Evolutionary conservation across 2,329 filamentous ascomycete genomes (phyloP).

Genomic region (Alternaria alternata): DNA sequence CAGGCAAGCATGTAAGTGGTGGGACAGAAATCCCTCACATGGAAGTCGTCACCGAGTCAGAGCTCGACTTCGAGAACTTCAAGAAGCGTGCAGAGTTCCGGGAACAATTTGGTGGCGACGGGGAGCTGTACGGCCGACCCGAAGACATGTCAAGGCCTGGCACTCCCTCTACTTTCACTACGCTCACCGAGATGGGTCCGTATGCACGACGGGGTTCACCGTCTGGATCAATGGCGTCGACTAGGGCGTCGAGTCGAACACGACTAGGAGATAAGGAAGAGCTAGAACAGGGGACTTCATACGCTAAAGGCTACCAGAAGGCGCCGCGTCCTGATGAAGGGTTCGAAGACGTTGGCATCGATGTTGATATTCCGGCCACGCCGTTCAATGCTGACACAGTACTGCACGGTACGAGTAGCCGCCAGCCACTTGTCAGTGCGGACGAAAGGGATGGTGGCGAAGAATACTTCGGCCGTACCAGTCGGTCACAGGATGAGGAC

Average conservation of each 20-base stretch:
- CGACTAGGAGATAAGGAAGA: slow-evolving; percentile 27
- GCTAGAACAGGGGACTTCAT: slow-evolving; percentile 34
- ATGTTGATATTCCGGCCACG: slow-evolving; percentile 31
- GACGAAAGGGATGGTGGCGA: slow-evolving; percentile 12
- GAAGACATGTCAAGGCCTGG: slow-evolving; percentile 60
- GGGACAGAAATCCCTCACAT: slow-evolving; percentile 64
- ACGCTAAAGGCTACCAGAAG: slow-evolving; percentile 37
- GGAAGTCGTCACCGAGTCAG: slow-evolving; percentile 84
- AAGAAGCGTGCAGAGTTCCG: slow-evolving; percentile 89
- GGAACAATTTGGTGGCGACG: slow-evolving; percentile 79
- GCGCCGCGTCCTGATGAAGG: slow-evolving; percentile 23
- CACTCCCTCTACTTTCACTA: slow-evolving; percentile 42
- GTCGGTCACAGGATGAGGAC: slow-evolving; percentile 16
- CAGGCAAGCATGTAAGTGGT: slow-evolving; percentile 56
- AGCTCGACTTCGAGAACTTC: slow-evolving; percentile 89
- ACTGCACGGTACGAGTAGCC: slow-evolving; percentile 22
- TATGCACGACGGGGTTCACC: slow-evolving; percentile 20
- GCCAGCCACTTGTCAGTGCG: slow-evolving; percentile 26
- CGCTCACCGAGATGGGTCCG: slow-evolving; percentile 30
- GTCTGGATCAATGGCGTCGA: slow-evolving; percentile 21
- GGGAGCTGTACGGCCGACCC: slow-evolving; percentile 64
- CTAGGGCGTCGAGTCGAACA: slow-evolving; percentile 33
- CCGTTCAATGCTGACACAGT: slow-evolving; percentile 35
- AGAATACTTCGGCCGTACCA: slow-evolving; percentile 15
- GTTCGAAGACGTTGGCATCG: slow-evolving; percentile 30